Percentiles rank a stretch among this genome's conserved stretches.
Evolutionary conservation across 1,284 basidiomycete genomes (phyloP).

Genomic region (Irpex sp.): DNA sequence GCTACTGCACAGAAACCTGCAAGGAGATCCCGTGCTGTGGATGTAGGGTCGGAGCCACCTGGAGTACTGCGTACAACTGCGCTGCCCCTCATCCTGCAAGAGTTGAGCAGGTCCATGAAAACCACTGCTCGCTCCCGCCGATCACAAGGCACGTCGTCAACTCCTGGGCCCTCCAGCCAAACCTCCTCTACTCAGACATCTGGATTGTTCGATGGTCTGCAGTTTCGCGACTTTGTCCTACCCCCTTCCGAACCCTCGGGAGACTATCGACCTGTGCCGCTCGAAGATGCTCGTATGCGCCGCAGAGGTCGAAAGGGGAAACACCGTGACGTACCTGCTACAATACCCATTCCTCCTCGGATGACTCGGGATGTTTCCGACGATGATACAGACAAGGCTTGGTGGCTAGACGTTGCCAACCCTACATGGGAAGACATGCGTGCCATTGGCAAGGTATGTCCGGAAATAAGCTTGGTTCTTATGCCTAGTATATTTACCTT

Average conservation of each 20-base stretch:
- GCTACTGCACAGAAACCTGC: neutral
- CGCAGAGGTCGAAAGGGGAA: constrained; percentile 35
- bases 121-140: constrained; percentile 23
- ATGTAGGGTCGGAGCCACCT: constrained; percentile 19
- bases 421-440: constrained; percentile 91
- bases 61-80: constrained; percentile 54
- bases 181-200: neutral
- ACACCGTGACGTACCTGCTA: constrained; percentile 15
- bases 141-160: constrained; percentile 12
- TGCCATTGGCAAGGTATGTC: constrained; percentile 76
- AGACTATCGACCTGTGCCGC: neutral
- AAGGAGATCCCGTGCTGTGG: constrained; percentile 13
- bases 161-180: neutral
- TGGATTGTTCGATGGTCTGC: neutral
- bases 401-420: constrained; percentile 93
- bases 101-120: constrained; percentile 53
- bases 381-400: constrained; percentile 42
- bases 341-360: neutral
- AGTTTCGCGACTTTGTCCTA: neutral
- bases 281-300: constrained; percentile 11
- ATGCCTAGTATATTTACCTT: neutral
- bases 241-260: neutral
- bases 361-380: constrained; percentile 6
- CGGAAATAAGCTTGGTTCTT: neutral
- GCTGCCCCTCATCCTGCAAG: constrained; percentile 49